phyloP scores from a whole-genome alignment of 2,329 filamentous ascomycete species.

The Penicillium expansum region DNA sequence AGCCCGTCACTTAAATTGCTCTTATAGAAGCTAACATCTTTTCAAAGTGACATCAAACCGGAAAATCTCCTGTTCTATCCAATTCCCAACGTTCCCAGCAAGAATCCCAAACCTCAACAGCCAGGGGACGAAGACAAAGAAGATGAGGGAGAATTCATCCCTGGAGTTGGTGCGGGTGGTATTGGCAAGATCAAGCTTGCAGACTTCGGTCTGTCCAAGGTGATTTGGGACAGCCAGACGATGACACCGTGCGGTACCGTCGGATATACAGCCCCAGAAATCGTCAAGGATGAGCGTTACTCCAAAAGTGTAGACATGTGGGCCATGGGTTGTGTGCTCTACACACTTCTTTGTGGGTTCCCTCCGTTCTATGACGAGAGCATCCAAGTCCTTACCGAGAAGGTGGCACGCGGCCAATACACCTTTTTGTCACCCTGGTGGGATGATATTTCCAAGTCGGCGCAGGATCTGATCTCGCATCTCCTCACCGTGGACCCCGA shows the following conservation, averaged over 20 bases:
- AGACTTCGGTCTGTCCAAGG: conserved; percentile 95
- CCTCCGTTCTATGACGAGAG: conserved; percentile 98
- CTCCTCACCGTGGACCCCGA: conserved; percentile 92
- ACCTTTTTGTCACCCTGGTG: conserved; percentile 99
- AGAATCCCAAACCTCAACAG: conserved; percentile 72
- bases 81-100: conserved; percentile 75
- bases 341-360: conserved; percentile 95
- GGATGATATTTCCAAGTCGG: conserved; percentile 95
- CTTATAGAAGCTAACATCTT: conserved; percentile 8
- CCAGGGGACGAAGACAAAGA: conserved; percentile 95
- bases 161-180: conserved; percentile 77
- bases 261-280: conserved; percentile 95
- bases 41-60: conserved; percentile 71
- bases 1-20: neutral
- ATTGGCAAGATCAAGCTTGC: conserved; percentile 97
- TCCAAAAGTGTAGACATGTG: conserved; percentile 99
- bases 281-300: conserved; percentile 97
- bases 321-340: conserved; percentile 93
- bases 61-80: conserved; percentile 95
- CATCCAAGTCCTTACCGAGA: conserved; percentile 94
- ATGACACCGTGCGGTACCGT: conserved; percentile 99
- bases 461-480: conserved; percentile 91
- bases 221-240: conserved; percentile 96
- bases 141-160: conserved; percentile 90
- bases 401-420: conserved; percentile 94